Evolutionary conservation across 306 rosid genomes (phyloP).

Genomic region (Quercus aquifolioides): DNA sequence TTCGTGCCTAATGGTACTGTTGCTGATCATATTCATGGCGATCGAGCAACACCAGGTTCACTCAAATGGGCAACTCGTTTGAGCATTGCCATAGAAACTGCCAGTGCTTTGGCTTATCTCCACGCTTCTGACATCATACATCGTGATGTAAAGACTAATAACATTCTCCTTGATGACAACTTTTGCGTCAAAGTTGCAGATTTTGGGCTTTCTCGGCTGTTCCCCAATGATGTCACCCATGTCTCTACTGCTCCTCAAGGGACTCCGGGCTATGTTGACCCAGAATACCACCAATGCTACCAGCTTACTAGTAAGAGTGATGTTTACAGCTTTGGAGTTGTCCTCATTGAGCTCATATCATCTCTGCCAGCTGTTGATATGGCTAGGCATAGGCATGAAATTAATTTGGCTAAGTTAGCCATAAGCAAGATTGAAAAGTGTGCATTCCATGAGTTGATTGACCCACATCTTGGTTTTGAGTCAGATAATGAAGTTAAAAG

Average conservation of each 20-base stretch:
- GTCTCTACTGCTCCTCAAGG: conserved; percentile 75
- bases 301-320: conserved; percentile 54
- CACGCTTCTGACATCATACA: conserved; percentile 51
- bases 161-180: conserved; percentile 34
- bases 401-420: conserved; percentile 54
- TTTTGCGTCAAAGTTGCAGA: conserved; percentile 40
- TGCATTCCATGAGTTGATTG: conserved; percentile 45
- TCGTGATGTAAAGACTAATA: conserved; percentile 21
- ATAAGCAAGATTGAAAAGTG: conserved; percentile 40
- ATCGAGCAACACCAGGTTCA: conserved; percentile 28
- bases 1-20: not conserved
- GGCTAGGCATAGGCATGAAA: not conserved
- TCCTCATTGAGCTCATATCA: conserved; percentile 62
- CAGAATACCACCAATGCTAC: conserved; percentile 42
- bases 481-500: conserved; percentile 38
- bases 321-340: conserved; percentile 47
- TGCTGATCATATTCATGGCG: conserved; percentile 41
- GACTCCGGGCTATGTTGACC: conserved; percentile 41
- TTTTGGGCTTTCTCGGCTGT: conserved; percentile 44
- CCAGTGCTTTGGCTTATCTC: conserved; percentile 60
- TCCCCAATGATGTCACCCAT: conserved; percentile 40
- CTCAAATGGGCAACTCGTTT: conserved; percentile 55
- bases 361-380: conserved; percentile 46
- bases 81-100: conserved; percentile 42
- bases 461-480: conserved; percentile 56